Conservation (phyloP, 1,284 basidiomycete genomes). For the Naganishia sp. region DNA sequence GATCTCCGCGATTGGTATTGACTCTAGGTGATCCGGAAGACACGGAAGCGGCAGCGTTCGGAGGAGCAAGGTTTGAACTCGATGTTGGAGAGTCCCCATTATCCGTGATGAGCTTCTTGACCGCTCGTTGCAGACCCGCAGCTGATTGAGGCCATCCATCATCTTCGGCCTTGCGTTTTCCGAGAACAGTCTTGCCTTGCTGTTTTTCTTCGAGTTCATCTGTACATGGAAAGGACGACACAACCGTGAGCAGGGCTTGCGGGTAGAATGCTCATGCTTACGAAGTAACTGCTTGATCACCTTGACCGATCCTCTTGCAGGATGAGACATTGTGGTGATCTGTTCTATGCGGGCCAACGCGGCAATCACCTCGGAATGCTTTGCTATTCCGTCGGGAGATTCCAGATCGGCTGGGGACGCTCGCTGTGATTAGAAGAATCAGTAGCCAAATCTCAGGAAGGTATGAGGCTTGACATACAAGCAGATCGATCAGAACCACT, state of each 20-base stretch:
- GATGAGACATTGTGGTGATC: constrained; percentile 51
- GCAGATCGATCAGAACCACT: constrained; percentile 54
- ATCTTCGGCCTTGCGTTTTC: constrained; percentile 49
- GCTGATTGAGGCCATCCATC: constrained; percentile 42
- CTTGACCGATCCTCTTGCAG: constrained; percentile 51
- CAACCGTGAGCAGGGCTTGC: too few relatives aligned
- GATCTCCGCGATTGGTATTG: neutral
- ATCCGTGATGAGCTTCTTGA: constrained; percentile 53
- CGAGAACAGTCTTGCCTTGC: constrained; percentile 41
- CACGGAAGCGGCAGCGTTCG: constrained; percentile 30
- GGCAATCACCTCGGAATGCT: constrained; percentile 50
- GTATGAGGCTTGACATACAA: constrained; percentile 38
- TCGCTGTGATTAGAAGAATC: constrained; percentile 31
- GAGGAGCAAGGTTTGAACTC: constrained; percentile 42
- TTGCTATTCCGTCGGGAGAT: constrained; percentile 46
- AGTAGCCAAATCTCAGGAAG: too few relatives aligned
- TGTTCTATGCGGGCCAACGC: constrained; percentile 49
- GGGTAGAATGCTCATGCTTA: constrained; percentile 32
- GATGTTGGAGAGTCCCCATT: constrained; percentile 34
- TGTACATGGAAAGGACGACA: constrained; percentile 21
- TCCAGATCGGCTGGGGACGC: constrained; percentile 47
- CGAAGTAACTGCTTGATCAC: constrained; percentile 54
- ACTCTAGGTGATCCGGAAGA: constrained; percentile 3
- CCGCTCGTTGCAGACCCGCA: constrained; percentile 50
- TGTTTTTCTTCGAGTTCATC: constrained; percentile 52